A percentile compares a stretch with the other conserved stretches of the same genome.
phyloP scores from a whole-genome alignment of 768 basidiomycete species.

The Suillus paluster region DNA sequence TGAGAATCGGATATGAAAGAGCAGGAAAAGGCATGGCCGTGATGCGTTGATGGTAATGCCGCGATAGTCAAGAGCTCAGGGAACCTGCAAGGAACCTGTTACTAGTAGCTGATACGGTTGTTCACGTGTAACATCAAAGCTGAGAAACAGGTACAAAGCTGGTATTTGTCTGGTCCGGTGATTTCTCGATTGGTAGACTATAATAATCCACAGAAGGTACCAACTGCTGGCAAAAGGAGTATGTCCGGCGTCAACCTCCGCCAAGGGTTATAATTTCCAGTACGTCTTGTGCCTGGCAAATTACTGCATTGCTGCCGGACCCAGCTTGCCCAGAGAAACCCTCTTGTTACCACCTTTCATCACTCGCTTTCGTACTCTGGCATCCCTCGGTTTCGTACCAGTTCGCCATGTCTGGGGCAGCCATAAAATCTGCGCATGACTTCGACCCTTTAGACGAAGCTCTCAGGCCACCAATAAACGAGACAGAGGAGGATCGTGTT shows the following conservation, averaged over 20 bases:
- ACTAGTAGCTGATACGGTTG: background rate
- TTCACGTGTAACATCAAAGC: slow-evolving; percentile 7
- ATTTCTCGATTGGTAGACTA: slow-evolving; percentile 14
- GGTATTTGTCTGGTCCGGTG: background rate
- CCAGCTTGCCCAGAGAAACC: slow-evolving; percentile 5
- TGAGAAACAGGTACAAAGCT: slow-evolving; percentile 10
- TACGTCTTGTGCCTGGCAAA: slow-evolving; percentile 15
- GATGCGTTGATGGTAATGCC: slow-evolving; percentile 8
- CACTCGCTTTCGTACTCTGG: background rate
- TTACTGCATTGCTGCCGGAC: slow-evolving; percentile 14
- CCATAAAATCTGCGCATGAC: slow-evolving; percentile 20
- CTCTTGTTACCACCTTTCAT: slow-evolving; percentile 8
- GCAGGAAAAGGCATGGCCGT: slow-evolving; percentile 10
- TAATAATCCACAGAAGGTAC: slow-evolving; percentile 10
- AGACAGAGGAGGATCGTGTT: slow-evolving; percentile 61
- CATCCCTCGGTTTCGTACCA: slow-evolving; percentile 7
- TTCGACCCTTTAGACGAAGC: slow-evolving; percentile 68
- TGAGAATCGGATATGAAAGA: slow-evolving; percentile 3
- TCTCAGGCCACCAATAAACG: slow-evolving; percentile 69
- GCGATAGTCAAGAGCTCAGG: background rate
- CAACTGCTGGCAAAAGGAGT: slow-evolving; percentile 6
- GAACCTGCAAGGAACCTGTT: background rate
- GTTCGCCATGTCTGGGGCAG: slow-evolving; percentile 25
- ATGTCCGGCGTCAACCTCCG: slow-evolving; percentile 10
- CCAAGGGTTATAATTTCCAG: slow-evolving; percentile 15